Conservation (phyloP, 2,329 filamentous ascomycete species). For the Phyllosticta capitalensis region DNA sequence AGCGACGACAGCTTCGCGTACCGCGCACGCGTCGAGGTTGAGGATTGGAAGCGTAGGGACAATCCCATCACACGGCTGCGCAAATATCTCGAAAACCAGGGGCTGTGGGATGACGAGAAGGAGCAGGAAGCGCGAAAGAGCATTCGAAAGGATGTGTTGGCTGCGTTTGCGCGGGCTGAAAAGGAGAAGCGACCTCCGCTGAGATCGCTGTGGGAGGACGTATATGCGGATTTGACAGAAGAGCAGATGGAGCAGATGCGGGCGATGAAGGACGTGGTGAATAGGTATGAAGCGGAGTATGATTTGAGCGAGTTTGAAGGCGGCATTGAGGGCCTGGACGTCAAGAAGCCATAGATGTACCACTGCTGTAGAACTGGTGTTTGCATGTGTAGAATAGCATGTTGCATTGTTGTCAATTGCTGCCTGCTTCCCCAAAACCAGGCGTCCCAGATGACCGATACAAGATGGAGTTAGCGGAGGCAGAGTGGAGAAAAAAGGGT, state of each 20-base stretch:
- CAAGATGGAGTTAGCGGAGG: background rate
- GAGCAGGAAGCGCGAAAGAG: slow-evolving; percentile 63
- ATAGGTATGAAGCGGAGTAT: slow-evolving; percentile 87
- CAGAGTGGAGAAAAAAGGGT: background rate
- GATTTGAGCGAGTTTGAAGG: slow-evolving; percentile 69
- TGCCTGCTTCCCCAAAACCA: background rate
- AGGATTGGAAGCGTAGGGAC: slow-evolving; percentile 85
- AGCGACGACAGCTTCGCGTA: slow-evolving; percentile 97
- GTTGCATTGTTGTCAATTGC: background rate
- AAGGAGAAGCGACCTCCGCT: slow-evolving; percentile 70
- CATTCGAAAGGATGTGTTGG: slow-evolving; percentile 65
- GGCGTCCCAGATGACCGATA: background rate
- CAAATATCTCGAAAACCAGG: slow-evolving; percentile 81
- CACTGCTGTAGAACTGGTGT: background rate
- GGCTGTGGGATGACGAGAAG: slow-evolving; percentile 73
- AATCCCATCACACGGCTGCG: slow-evolving; percentile 78
- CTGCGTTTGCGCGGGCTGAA: slow-evolving; percentile 76
- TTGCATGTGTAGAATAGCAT: background rate
- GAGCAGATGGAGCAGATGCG: slow-evolving; percentile 67
- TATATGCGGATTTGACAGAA: slow-evolving; percentile 80
- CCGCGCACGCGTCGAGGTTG: slow-evolving; percentile 82
- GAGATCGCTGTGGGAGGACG: slow-evolving; percentile 67
- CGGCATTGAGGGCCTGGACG: slow-evolving; percentile 54
- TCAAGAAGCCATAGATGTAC: background rate
- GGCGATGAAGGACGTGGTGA: slow-evolving; percentile 65